Conservation (phyloP, 2,329 filamentous ascomycete species). For the Biscogniauxia sp. region DNA sequence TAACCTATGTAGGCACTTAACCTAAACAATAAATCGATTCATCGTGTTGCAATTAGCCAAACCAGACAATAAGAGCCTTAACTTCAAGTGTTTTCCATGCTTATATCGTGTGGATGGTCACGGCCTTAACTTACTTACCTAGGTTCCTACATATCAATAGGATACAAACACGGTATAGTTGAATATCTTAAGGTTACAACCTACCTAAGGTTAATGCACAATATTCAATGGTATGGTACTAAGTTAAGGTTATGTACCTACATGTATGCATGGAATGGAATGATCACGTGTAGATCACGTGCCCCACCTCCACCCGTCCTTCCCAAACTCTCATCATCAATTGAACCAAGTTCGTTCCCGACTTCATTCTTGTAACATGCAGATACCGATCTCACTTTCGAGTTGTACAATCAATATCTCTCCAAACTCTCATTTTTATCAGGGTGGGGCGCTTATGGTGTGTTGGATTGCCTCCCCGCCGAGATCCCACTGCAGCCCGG, state of each 20-base stretch:
- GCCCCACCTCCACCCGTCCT: constrained; percentile 23
- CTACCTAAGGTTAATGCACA: no score
- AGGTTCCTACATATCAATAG: not conserved
- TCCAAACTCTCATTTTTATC: not conserved
- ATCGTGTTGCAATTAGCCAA: not conserved
- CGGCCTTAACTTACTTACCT: no score
- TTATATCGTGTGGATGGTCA: no score
- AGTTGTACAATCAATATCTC: not conserved
- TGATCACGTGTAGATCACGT: constrained; percentile 23
- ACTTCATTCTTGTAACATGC: constrained; percentile 4
- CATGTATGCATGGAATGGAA: constrained; percentile 8
- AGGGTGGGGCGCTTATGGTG: not conserved
- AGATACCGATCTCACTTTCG: not conserved
- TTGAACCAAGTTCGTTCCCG: constrained; percentile 8
- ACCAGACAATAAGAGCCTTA: not conserved
- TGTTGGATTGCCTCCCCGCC: not conserved
- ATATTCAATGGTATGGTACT: no score
- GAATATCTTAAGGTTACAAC: not conserved
- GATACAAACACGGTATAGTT: not conserved
- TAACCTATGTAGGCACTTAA: not conserved
- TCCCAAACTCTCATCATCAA: constrained; percentile 14
- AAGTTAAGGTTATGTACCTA: no score
- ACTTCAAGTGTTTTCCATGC: no score
- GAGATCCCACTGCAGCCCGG: not conserved
- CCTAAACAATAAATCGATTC: not conserved